Evolutionary conservation across 768 basidiomycete genomes (phyloP).

Genomic region (Trametes sanguinea): DNA sequence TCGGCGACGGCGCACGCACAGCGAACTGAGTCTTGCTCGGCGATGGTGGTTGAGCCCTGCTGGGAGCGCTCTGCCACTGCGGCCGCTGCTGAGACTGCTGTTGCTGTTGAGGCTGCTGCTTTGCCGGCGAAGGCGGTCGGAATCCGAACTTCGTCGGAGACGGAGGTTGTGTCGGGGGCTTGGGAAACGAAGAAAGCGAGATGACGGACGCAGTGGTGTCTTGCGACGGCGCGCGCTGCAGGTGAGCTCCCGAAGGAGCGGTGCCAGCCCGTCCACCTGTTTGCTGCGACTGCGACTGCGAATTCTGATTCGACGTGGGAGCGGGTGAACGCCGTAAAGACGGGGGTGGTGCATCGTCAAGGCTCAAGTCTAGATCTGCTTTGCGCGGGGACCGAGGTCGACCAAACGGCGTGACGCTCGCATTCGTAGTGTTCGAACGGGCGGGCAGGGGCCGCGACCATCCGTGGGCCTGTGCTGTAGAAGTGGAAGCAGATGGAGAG

Average conservation of each 20-base stretch:
- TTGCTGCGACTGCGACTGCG: background rate
- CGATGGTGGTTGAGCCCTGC: background rate
- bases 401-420: background rate
- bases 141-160: slow-evolving; percentile 9
- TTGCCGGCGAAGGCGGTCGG: slow-evolving; percentile 11
- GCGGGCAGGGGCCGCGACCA: slow-evolving; percentile 12
- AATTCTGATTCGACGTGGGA: slow-evolving; percentile 9
- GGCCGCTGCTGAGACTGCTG: background rate
- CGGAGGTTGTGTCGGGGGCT: slow-evolving; percentile 28
- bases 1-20: slow-evolving; percentile 7
- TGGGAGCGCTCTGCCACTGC: background rate
- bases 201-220: slow-evolving; percentile 19
- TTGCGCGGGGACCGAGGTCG: slow-evolving; percentile 16
- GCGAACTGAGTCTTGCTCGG: slow-evolving; percentile 7
- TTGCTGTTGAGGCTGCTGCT: background rate
- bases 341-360: slow-evolving; percentile 47
- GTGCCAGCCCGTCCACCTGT: background rate
- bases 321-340: slow-evolving; percentile 44
- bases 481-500: slow-evolving; percentile 6
- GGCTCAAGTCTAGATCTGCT: slow-evolving; percentile 31
- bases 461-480: background rate
- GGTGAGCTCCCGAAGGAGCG: background rate
- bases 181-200: slow-evolving; percentile 29
- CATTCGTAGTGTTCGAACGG: slow-evolving; percentile 11
- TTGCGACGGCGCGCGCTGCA: slow-evolving; percentile 14